These are phyloP conservation scores for Bisporella sp. DNA, from an alignment of 2,329 filamentous ascomycete genomes.

Conservation along the genomic window DNA sequence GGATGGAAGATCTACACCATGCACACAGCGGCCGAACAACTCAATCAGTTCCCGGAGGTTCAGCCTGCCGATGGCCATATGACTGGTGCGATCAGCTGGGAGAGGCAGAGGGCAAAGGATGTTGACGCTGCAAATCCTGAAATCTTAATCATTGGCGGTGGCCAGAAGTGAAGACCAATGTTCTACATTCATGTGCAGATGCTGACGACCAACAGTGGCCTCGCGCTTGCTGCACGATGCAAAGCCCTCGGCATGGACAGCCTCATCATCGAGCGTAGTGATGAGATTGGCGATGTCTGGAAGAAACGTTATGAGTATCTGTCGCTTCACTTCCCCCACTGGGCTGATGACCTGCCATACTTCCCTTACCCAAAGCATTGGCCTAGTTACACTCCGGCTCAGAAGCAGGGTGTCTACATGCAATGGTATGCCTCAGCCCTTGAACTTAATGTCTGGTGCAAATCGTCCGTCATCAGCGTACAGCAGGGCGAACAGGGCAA, in stretches of 20 bases:
- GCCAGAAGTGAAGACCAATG: too few relatives aligned
- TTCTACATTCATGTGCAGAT: too few relatives aligned
- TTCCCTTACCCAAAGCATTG: slow-evolving; percentile 56
- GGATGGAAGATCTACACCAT: too few relatives aligned
- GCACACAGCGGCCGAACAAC: too few relatives aligned
- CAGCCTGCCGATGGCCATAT: too few relatives aligned
- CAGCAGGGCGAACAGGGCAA: too few relatives aligned
- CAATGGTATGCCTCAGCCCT: slow-evolving; percentile 56
- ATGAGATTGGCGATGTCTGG: slow-evolving; percentile 58
- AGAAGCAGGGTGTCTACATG: slow-evolving; percentile 64
- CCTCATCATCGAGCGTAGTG: slow-evolving; percentile 51
- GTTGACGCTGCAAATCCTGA: too few relatives aligned
- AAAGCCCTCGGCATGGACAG: slow-evolving; percentile 50
- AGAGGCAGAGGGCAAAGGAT: too few relatives aligned
- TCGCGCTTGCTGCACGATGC: slow-evolving; percentile 50
- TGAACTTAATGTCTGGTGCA: slow-evolving; percentile 61
- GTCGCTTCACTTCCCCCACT: slow-evolving; percentile 60
- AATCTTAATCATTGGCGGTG: too few relatives aligned
- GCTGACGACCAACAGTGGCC: slow-evolving; percentile 28
- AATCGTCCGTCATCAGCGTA: too few relatives aligned
- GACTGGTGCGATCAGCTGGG: too few relatives aligned
- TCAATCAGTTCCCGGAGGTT: too few relatives aligned
- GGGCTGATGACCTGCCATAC: slow-evolving; percentile 54
- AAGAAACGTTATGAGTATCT: slow-evolving; percentile 55
- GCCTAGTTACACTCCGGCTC: slow-evolving; percentile 65